A percentile compares a stretch with the other conserved stretches of the same genome.
phyloP scores from a whole-genome alignment of 352 stramenopile genomes.

The Globisporangium rhizosaccharum region DNA sequence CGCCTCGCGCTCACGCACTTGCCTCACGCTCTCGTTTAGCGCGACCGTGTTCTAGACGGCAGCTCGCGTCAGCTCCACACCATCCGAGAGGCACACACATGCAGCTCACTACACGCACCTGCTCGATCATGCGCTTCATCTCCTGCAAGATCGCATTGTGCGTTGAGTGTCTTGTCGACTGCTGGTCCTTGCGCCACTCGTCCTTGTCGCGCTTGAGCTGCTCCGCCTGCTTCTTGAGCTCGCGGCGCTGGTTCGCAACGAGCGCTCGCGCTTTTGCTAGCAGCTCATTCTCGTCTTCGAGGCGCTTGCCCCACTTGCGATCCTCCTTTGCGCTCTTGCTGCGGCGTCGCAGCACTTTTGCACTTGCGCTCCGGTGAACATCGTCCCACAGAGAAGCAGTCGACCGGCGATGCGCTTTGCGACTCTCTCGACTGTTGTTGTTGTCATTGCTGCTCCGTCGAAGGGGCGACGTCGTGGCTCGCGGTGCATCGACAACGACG shows the following conservation, averaged over 20 bases:
- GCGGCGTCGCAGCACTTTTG: background rate
- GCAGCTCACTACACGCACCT: constrained; percentile 20
- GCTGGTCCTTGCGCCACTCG: constrained; percentile 41
- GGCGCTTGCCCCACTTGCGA: constrained; percentile 38
- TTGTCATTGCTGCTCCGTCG: constrained; percentile 7
- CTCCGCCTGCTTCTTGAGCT: constrained; percentile 44
- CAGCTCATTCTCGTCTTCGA: constrained; percentile 40
- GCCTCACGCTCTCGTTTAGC: constrained; percentile 41
- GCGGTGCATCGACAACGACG: background rate
- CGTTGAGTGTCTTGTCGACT: constrained; percentile 1
- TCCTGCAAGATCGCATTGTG: constrained; percentile 38
- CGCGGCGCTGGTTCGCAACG: constrained; percentile 38
- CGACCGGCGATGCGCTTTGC: background rate
- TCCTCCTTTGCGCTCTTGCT: constrained; percentile 10
- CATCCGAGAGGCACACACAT: background rate
- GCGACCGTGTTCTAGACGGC: constrained; percentile 26
- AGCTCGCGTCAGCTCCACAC: background rate
- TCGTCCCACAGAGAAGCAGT: background rate
- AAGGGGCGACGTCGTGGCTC: constrained; percentile 2
- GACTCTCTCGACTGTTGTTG: constrained; percentile 3
- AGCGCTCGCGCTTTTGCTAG: constrained; percentile 38
- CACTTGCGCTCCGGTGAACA: background rate
- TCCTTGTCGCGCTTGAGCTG: constrained; percentile 46
- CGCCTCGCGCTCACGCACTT: constrained; percentile 39
- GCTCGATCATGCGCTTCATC: constrained; percentile 62